Evolutionary conservation across 1,284 basidiomycete genomes (phyloP), one percentile per base, ranked within the genome.

Genomic region (Puccinia coronata): DNA sequence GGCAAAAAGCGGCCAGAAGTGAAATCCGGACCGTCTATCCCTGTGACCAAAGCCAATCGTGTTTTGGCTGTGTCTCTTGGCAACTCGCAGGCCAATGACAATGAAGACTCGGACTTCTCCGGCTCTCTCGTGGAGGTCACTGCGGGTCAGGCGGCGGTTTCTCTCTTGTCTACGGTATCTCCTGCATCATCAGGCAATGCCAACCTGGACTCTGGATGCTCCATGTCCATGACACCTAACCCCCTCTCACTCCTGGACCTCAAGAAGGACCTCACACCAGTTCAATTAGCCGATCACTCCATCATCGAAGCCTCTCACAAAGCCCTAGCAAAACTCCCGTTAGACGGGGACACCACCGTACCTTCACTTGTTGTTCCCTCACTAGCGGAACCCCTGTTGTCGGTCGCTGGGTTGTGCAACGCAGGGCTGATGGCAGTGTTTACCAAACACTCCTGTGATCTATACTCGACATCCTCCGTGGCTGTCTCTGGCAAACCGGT

Each of bases 191-290:
- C 14, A 9, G 67, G 41, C 5, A 23, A 70, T 12, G n/a, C 67
- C 4, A 73, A 73, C 31, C 71, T 57, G 0, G 49, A 73, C 51
- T 73, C 71, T 6, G 71, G 71, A 0, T 55, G 51, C n/a, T 55
- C 71, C 11, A n/a, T 59, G 1, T 73, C 71, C 1, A 57, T 73
- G 71, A 73, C 71, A 23, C 71, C 71, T 1, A 25, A 70, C 11
- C 2, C 28, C 2, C 20, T 12, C 5, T 4, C n/a, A 5, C 43
- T 70, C n/a, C 2, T 0, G 0, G 6, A 25, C n/a, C n/a, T 41
- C 28, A 49, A 49, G 11, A 41, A 41, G 1, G 67, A 70, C 28
- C 11, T 8, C 41, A 70, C 43, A 5, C 67, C 67, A 0, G 16
- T 70, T 0, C 23, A 25, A 0, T 20, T 61, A 9, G 59, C 59